These are phyloP conservation scores for Saprolegnia parasitica DNA, from an alignment of 352 stramenopile species.

Conservation along the genomic window DNA sequence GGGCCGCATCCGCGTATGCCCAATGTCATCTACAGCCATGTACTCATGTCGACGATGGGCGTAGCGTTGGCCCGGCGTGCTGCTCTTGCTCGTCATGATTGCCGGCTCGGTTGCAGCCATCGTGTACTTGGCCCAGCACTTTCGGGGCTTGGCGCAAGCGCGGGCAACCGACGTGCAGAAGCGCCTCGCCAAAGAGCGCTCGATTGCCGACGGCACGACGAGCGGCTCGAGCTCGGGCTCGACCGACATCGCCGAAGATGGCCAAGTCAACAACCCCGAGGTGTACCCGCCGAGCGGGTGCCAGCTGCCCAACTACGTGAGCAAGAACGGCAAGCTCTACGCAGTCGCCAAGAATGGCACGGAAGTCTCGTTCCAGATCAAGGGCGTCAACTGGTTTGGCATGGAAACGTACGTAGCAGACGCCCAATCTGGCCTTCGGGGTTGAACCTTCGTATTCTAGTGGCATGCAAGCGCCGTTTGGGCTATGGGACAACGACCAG, in stretches of 20 bases:
- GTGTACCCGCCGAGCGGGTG: conserved; percentile 49
- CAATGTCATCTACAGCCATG: neutral
- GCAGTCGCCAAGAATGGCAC: conserved; percentile 49
- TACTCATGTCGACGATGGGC: neutral
- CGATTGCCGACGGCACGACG: neutral
- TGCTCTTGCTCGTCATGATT: conserved; percentile 46
- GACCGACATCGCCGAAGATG: conserved; percentile 34
- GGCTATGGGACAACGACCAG: conserved; percentile 62
- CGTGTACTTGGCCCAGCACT: conserved; percentile 42
- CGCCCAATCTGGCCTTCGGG: too few relatives aligned
- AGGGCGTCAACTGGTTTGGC: conserved; percentile 74
- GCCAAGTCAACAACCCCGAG: conserved; percentile 58
- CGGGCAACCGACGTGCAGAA: neutral
- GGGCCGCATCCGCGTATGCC: neutral
- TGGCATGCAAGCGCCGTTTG: conserved; percentile 42
- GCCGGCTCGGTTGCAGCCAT: conserved; percentile 39
- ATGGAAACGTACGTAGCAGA: conserved; percentile 47
- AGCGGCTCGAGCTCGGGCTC: conserved; percentile 28
- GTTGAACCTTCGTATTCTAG: conserved; percentile 1
- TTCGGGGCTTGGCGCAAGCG: conserved; percentile 31
- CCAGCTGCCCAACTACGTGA: conserved; percentile 66
- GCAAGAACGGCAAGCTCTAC: conserved; percentile 71
- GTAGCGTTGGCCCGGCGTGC: conserved; percentile 44
- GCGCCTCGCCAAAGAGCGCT: neutral
- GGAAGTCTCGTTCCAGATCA: conserved; percentile 49